phyloP scores from a whole-genome alignment of 805 yeast genomes.

The Lipomyces yamadae region DNA sequence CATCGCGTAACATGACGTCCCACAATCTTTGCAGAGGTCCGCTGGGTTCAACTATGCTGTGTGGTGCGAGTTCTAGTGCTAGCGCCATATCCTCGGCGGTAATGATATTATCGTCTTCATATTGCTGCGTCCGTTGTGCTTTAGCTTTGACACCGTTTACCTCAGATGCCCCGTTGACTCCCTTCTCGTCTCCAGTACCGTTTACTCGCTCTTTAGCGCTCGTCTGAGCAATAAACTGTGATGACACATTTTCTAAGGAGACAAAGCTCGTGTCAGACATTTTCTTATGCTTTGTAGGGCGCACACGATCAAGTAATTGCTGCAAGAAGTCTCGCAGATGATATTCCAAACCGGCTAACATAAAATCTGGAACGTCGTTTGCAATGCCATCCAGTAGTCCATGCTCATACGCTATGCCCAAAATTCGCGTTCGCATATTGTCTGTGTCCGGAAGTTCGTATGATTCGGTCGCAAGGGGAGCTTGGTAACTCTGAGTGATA shows the following conservation, averaged over 20 bases:
- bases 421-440: slow-evolving; percentile 66
- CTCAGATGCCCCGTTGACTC: background rate
- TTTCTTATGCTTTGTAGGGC: slow-evolving; percentile 58
- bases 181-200: background rate
- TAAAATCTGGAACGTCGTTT: slow-evolving; percentile 74
- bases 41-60: slow-evolving; percentile 45
- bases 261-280: slow-evolving; percentile 13
- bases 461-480: slow-evolving; percentile 76
- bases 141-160: background rate
- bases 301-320: slow-evolving; percentile 71
- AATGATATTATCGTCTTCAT: slow-evolving; percentile 42
- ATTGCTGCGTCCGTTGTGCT: slow-evolving; percentile 41
- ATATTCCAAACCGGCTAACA: slow-evolving; percentile 78
- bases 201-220: background rate
- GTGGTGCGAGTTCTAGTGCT: slow-evolving; percentile 45
- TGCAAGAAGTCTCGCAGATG: slow-evolving; percentile 78
- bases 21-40: slow-evolving; percentile 47
- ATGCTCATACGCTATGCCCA: slow-evolving; percentile 85
- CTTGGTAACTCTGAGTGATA: slow-evolving; percentile 79
- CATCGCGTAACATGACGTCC: slow-evolving; percentile 46
- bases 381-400: slow-evolving; percentile 85
- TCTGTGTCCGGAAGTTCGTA: slow-evolving; percentile 84
- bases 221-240: background rate
- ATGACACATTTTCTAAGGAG: slow-evolving; percentile 8
- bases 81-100: slow-evolving; percentile 46